Conservation (phyloP, 768 basidiomycete genomes). For the Leccinum pellstonianum region DNA sequence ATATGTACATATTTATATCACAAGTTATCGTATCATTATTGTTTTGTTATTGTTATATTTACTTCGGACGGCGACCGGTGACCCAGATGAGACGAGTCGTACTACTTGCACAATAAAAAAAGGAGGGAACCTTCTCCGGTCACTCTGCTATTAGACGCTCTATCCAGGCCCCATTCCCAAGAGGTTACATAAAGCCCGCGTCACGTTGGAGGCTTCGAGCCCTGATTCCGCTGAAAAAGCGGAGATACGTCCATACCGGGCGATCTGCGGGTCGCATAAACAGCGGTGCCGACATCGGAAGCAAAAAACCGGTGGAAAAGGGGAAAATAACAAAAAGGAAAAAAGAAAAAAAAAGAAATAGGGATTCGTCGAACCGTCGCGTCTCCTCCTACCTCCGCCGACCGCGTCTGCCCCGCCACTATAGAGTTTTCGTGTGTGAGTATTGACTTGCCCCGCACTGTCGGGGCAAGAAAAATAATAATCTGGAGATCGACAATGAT, state of each 20-base stretch:
- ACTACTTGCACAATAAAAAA: background rate
- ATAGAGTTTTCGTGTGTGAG: background rate
- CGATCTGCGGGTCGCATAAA: conserved; percentile 11
- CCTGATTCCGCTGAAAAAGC: background rate
- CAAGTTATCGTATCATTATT: too few relatives aligned
- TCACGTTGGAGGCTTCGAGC: background rate
- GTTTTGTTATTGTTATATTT: too few relatives aligned
- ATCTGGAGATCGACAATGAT: background rate
- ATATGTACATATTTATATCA: background rate
- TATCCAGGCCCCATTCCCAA: background rate
- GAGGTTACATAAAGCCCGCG: background rate
- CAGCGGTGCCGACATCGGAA: conserved; percentile 15
- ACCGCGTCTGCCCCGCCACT: background rate
- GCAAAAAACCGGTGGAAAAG: conserved; percentile 6
- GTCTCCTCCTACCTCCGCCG: conserved; percentile 2
- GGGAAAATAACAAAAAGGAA: background rate
- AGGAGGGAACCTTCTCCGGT: background rate
- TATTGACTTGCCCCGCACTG: background rate
- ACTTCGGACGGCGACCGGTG: background rate
- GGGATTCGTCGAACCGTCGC: background rate
- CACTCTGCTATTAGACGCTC: background rate
- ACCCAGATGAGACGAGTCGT: background rate
- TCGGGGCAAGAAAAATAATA: background rate
- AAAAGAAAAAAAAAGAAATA: background rate
- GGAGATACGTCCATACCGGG: background rate